A percentile compares a stretch with the other conserved stretches of the same genome.
Evolutionary conservation across 2,329 filamentous ascomycete genomes (phyloP).

Genomic region (Cladosporium sp.): DNA sequence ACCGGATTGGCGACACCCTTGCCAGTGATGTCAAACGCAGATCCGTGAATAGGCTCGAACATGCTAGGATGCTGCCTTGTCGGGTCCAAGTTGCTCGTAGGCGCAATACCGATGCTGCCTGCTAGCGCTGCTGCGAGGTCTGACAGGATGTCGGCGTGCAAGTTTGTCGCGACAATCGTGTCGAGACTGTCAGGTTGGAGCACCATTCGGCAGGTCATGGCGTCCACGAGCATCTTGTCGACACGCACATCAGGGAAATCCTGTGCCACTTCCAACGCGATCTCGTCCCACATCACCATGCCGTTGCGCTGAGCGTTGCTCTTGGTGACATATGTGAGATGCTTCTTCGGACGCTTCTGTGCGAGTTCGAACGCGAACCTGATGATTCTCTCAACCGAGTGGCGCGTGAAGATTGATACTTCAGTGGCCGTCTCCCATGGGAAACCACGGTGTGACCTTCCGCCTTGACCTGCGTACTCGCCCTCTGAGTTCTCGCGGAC

Average conservation of each 20-base stretch:
- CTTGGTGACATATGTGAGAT: constrained; percentile 66
- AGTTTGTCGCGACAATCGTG: constrained; percentile 65
- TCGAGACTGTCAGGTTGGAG: constrained; percentile 61
- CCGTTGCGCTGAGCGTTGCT: constrained; percentile 67
- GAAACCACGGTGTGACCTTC: constrained; percentile 59
- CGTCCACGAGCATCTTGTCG: constrained; percentile 69
- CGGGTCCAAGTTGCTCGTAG: constrained; percentile 70
- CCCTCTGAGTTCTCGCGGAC: constrained; percentile 68
- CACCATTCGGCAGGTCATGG: constrained; percentile 67
- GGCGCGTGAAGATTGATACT: constrained; percentile 64
- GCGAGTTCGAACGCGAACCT: constrained; percentile 66
- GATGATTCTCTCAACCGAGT: constrained; percentile 61
- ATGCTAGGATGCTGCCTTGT: constrained; percentile 61
- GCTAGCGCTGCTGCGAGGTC: constrained; percentile 71
- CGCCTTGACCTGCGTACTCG: constrained; percentile 67
- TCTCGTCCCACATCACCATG: constrained; percentile 70
- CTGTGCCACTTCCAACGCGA: constrained; percentile 56
- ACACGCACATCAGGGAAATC: constrained; percentile 63
- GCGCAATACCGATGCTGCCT: constrained; percentile 71
- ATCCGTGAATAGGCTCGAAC: constrained; percentile 65
- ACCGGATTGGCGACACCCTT: constrained; percentile 61
- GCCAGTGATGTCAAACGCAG: constrained; percentile 60
- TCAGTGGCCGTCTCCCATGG: constrained; percentile 65
- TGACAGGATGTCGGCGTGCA: constrained; percentile 68
- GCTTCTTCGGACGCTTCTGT: constrained; percentile 57